phyloP scores from a whole-genome alignment of 306 rosid species.

The Senna tora region DNA sequence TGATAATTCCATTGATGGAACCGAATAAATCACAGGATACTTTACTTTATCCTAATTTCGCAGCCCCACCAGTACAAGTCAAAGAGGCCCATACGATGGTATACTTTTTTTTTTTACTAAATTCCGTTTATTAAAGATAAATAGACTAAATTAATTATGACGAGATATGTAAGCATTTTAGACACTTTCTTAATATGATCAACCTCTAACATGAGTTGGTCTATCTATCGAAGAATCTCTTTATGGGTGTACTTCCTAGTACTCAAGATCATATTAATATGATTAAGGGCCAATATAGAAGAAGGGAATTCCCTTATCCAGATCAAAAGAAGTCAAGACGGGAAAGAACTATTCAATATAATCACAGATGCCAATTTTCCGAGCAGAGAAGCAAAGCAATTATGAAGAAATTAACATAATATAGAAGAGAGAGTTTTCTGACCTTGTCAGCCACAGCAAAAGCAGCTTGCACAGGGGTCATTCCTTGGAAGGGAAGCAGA shows the following conservation, averaged over 20 bases:
- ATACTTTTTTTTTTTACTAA: not conserved
- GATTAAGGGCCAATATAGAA: not conserved
- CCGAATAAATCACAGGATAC: slow-evolving; percentile 1
- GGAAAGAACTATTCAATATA: not conserved
- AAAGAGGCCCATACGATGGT: not conserved
- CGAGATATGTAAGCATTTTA: not conserved
- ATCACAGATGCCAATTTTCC: not conserved
- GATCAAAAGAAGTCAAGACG: slow-evolving; percentile 3
- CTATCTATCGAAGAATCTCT: not conserved
- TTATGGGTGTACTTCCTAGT: not conserved
- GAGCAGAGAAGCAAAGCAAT: slow-evolving; percentile 6
- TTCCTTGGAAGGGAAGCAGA: slow-evolving; percentile 87
- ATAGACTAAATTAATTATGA: not conserved
- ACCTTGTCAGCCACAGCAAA: slow-evolving; percentile 96
- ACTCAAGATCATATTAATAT: not conserved
- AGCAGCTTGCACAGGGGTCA: slow-evolving; percentile 97
- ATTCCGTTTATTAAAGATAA: not conserved
- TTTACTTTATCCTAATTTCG: slow-evolving; percentile 16
- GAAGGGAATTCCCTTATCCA: slow-evolving; percentile 16
- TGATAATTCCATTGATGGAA: not conserved
- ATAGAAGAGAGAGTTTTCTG: slow-evolving; percentile 34
- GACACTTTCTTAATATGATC: not conserved
- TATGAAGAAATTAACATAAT: not conserved
- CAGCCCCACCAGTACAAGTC: slow-evolving; percentile 16
- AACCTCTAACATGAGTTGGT: not conserved